Base-by-base conservation (phyloP, 2,329 filamentous ascomycete genomes). In the Huntiella moniliformis region DNA sequence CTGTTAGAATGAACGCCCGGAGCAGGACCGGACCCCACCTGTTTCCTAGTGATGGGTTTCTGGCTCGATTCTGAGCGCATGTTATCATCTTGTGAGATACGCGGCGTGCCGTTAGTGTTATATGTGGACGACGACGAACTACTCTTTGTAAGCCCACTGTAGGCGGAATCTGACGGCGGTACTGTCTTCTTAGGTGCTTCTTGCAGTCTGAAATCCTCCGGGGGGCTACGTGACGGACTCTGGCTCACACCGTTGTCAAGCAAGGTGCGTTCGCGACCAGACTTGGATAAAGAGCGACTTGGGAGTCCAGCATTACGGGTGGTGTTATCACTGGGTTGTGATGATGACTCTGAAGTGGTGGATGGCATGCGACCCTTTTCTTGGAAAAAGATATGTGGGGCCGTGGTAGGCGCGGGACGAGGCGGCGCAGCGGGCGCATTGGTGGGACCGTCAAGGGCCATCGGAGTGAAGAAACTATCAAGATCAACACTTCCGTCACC, bases 361-460 rank as follows among this genome's bases (percentile, higher is more conserved):
- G 48, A 50, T 4, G 69, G 62, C 50, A 75, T 70, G 38, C 82
- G 73, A 2, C 75, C 74, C 60, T 87, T 91, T 55, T 93, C 84
- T 58, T 93, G 85, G 58, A 86, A 92, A 16, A 85, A 82, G 54
- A 93, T 93, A 56, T 94, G 86, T n/a, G 86, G 84, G 12, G 83
- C 86, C 59, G 46, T 66, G 64, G 1, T 69, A 70, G 44, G 73
- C 67, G 3, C 60, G 52, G 12, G 61, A 56, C 56, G 67, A 70
- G 32, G 63, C 51, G 4, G 62, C 54, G 43, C 59, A 64, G 55
- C 79, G 79, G 53, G 79, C 79, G 52, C 82, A 77, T 51, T 67
- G 71, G 17, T 74, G 67, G 40, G 31, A 46, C 72, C 79, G 55
- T 86, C 81, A 42, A 86, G 68, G 15, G 78, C 79, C 49, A 86